phyloP scores from a whole-genome alignment of 768 basidiomycete genomes.

The Paxillus involutus region DNA sequence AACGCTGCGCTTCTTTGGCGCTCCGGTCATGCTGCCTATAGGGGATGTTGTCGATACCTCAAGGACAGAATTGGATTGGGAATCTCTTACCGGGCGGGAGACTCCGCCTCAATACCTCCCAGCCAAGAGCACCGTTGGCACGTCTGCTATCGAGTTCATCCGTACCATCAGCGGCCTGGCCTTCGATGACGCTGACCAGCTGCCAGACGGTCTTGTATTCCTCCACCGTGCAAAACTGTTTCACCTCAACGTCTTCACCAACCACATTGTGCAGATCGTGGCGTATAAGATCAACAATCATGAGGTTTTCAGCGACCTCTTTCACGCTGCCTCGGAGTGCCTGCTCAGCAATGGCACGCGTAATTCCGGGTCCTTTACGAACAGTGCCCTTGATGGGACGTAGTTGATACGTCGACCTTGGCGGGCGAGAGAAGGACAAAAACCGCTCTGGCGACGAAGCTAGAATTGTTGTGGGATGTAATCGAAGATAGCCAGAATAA shows the following conservation, averaged over 20 bases:
- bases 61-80: not conserved
- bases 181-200: slow-evolving; percentile 91
- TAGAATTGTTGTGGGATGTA: slow-evolving; percentile 74
- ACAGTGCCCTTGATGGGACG: slow-evolving; percentile 95
- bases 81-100: slow-evolving; percentile 75
- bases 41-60: not conserved
- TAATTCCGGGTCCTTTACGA: slow-evolving; percentile 64
- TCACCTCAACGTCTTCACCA: slow-evolving; percentile 78
- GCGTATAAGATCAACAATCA: slow-evolving; percentile 97
- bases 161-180: slow-evolving; percentile 42
- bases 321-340: slow-evolving; percentile 67
- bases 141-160: slow-evolving; percentile 36
- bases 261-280: slow-evolving; percentile 87
- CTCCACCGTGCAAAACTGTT: slow-evolving; percentile 84
- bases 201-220: slow-evolving; percentile 96
- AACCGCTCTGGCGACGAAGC: slow-evolving; percentile 94
- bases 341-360: slow-evolving; percentile 64
- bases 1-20: slow-evolving; percentile 92
- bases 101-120: slow-evolving; percentile 75
- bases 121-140: slow-evolving; percentile 54
- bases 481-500: slow-evolving; percentile 77
- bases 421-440: slow-evolving; percentile 72
- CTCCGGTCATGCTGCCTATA: slow-evolving; percentile 94
- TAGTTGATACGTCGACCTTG: slow-evolving; percentile 68
- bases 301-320: slow-evolving; percentile 94